These are phyloP conservation scores for Silene conica DNA, from an alignment of 148 eudicot species.

Conservation along the genomic window DNA sequence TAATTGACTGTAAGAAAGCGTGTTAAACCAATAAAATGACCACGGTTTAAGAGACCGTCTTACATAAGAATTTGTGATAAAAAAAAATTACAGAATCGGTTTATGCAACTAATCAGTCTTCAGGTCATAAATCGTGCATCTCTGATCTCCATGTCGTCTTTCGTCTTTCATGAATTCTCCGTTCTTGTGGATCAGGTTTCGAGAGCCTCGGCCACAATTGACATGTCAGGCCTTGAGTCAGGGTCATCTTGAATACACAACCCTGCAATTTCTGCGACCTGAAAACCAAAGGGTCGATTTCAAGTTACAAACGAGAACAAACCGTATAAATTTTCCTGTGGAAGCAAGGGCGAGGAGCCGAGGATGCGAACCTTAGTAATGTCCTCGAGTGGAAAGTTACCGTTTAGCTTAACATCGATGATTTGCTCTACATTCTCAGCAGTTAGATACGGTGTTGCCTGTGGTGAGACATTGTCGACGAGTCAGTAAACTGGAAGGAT, in stretches of 20 bases:
- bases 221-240: conserved; percentile 11
- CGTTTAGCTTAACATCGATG: conserved; percentile 68
- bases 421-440: conserved; percentile 95
- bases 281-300: not conserved
- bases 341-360: conserved; percentile 1
- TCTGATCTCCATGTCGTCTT: too few relatives aligned
- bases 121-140: too few relatives aligned
- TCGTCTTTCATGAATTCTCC: too few relatives aligned
- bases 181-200: not conserved
- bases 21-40: too few relatives aligned
- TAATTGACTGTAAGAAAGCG: too few relatives aligned
- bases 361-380: conserved; percentile 60
- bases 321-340: not conserved
- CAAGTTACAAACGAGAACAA: not conserved
- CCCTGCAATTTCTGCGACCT: conserved; percentile 4
- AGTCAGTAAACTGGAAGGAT: not conserved
- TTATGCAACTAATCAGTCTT: too few relatives aligned
- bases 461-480: conserved; percentile 15
- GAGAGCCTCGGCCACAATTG: not conserved
- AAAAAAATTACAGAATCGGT: too few relatives aligned
- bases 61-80: too few relatives aligned
- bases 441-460: conserved; percentile 93
- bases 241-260: not conserved
- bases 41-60: too few relatives aligned
- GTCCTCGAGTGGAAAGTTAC: not conserved